Evolutionary conservation across 768 basidiomycete genomes (phyloP).

Genomic region (Serendipita sp.): DNA sequence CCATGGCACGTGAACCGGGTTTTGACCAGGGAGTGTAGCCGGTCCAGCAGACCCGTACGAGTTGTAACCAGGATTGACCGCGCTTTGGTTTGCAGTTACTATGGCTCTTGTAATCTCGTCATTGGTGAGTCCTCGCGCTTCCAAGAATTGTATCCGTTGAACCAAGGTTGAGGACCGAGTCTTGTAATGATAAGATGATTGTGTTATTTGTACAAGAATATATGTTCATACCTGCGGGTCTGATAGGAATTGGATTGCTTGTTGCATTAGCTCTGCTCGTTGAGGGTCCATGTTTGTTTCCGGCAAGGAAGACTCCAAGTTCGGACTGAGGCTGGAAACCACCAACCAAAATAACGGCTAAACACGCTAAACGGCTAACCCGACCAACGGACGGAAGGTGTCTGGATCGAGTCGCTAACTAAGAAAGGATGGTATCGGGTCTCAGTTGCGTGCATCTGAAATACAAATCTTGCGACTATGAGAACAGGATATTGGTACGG

Average conservation of each 20-base stretch:
- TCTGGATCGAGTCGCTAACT: too few relatives aligned
- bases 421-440: too few relatives aligned
- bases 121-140: slow-evolving; percentile 76
- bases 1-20: slow-evolving; percentile 25
- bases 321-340: too few relatives aligned
- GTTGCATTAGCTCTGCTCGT: slow-evolving; percentile 56
- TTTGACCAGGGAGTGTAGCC: slow-evolving; percentile 23
- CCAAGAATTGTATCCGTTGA: slow-evolving; percentile 85
- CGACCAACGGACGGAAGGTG: too few relatives aligned
- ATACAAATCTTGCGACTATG: too few relatives aligned
- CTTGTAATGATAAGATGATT: slow-evolving; percentile 24
- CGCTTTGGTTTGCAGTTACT: slow-evolving; percentile 9
- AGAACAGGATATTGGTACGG: too few relatives aligned
- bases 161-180: slow-evolving; percentile 60
- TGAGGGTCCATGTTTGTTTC: background rate
- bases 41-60: slow-evolving; percentile 22
- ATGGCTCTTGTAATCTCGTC: slow-evolving; percentile 42
- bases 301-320: too few relatives aligned
- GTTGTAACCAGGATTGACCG: slow-evolving; percentile 12
- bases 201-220: background rate
- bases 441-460: too few relatives aligned
- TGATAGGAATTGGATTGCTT: slow-evolving; percentile 71
- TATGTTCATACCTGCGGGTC: slow-evolving; percentile 51
- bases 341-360: too few relatives aligned
- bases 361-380: too few relatives aligned